These are phyloP conservation scores for Eucalyptus sp. DNA, from an alignment of 345 rosid species.

Conservation along the genomic window DNA sequence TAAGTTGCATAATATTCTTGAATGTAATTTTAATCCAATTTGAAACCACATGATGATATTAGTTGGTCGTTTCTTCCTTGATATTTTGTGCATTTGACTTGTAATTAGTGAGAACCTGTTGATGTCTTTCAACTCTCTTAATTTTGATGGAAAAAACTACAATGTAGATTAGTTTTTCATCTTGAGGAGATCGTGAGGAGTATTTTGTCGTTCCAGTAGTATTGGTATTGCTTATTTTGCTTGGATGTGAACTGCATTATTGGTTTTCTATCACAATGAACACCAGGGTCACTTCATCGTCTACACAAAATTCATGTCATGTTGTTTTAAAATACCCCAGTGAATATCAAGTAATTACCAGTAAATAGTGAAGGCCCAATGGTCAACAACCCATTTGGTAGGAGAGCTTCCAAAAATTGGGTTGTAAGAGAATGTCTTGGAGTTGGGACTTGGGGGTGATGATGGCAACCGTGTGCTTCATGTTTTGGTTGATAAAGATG, in stretches of 20 bases:
- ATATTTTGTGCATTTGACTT: neutral
- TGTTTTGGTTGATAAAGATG: neutral
- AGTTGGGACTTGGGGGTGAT: neutral
- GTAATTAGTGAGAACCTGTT: neutral
- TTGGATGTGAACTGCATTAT: neutral
- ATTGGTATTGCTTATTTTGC: neutral
- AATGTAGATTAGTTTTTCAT: neutral
- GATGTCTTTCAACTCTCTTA: neutral
- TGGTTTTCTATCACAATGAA: neutral
- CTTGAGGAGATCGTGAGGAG: neutral
- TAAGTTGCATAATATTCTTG: neutral
- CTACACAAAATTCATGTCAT: neutral
- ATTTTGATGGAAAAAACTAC: neutral
- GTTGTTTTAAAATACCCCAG: neutral
- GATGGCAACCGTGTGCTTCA: neutral
- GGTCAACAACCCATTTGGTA: neutral
- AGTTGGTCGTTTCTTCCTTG: neutral
- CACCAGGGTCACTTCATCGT: neutral
- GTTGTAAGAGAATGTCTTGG: neutral
- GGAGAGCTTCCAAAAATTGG: neutral
- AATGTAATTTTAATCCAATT: neutral
- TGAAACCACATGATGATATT: neutral
- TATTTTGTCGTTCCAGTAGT: neutral
- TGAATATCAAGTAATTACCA: neutral
- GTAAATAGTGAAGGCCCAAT: neutral